Conservation (phyloP, 2,329 filamentous ascomycete species). For the Venturia aucupariae region DNA sequence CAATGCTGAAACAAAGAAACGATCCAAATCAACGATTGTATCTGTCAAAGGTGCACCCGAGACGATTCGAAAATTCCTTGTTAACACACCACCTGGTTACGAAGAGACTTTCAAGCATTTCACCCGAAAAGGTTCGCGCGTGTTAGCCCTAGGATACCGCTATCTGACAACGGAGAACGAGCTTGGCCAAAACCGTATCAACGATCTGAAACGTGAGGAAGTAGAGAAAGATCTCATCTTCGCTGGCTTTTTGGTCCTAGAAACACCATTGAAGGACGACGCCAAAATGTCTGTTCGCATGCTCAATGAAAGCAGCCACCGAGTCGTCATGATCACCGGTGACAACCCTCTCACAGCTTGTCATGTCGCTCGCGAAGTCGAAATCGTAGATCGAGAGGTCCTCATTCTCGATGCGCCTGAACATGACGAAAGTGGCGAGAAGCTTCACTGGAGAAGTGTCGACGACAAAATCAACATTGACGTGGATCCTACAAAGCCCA, state of each 20-base stretch:
- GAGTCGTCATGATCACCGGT: slow-evolving; percentile 98
- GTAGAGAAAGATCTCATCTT: slow-evolving; percentile 79
- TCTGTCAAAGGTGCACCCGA: slow-evolving; percentile 96
- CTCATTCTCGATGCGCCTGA: slow-evolving; percentile 93
- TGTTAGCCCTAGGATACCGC: slow-evolving; percentile 89
- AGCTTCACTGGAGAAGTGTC: slow-evolving; percentile 87
- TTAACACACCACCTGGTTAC: slow-evolving; percentile 73
- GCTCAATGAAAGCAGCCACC: slow-evolving; percentile 97
- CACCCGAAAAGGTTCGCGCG: slow-evolving; percentile 87
- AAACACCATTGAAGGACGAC: slow-evolving; percentile 93
- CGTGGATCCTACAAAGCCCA: slow-evolving; percentile 71
- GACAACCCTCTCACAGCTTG: slow-evolving; percentile 96
- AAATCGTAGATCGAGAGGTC: slow-evolving; percentile 93
- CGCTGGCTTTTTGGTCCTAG: slow-evolving; percentile 89
- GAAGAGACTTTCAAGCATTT: slow-evolving; percentile 99
- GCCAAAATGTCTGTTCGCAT: slow-evolving; percentile 89
- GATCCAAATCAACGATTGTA: slow-evolving; percentile 77
- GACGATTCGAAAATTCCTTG: slow-evolving; percentile 89
- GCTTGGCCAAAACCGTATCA: slow-evolving; percentile 74
- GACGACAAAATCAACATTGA: slow-evolving; percentile 82
- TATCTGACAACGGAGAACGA: slow-evolving; percentile 75
- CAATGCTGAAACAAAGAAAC: slow-evolving; percentile 64
- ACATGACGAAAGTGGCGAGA: slow-evolving; percentile 69
- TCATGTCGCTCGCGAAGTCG: slow-evolving; percentile 88
- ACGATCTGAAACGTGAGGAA: slow-evolving; percentile 86